Evolutionary conservation across 371 early-diverging fungal species (phyloP), one percentile per base, ranked within the genome.

Genomic region (Rozella allomycis): DNA sequence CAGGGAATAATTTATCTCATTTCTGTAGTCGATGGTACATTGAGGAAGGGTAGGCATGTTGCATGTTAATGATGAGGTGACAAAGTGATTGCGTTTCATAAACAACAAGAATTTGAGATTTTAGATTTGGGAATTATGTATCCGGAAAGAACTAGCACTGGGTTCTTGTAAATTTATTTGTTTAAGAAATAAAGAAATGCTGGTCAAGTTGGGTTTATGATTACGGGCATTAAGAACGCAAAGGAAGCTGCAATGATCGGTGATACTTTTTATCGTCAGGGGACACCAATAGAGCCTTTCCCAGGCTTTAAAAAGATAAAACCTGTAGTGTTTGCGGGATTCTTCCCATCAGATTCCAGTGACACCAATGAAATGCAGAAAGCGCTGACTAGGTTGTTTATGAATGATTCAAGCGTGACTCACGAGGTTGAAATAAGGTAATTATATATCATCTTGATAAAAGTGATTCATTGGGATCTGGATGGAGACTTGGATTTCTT

Each of bases 141-240:
- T 43, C 94, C 94, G 0, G 78, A 85, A 26, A 78, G 70, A 39
- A 50, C 55, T 2, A 61, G 81, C 0, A 72, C 79, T 0, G 59
- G 60, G 9, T 65, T 67, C 31, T 49, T 91, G 64, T n/a, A 8
- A n/a, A n/a, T 23, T 8, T 23, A n/a, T 8, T 23, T 23, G 25
- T 7, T 8, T 23, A 23, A 8, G 8, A 13, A 20, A 25, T 9
- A 35, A 71, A 20, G 70, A 21, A 63, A 72, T 31, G 79, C 84
- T 13, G 96, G 96, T 0, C 96, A 94, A 49, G 94, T 94, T 17
- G 96, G 96, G 2, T 94, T 86, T 47, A 57, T 85, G 21, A 57
- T 75, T 9, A 69, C 84, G 47, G 76, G 76, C 35, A 88, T 94
- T 84, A 90, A 88, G 45, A 67, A 72, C 1, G 67, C 82, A 1